A percentile compares a stretch with the other conserved stretches of the same genome.
Conservation (phyloP, 2,329 filamentous ascomycete species). For the Aaosphaeria arxii region DNA sequence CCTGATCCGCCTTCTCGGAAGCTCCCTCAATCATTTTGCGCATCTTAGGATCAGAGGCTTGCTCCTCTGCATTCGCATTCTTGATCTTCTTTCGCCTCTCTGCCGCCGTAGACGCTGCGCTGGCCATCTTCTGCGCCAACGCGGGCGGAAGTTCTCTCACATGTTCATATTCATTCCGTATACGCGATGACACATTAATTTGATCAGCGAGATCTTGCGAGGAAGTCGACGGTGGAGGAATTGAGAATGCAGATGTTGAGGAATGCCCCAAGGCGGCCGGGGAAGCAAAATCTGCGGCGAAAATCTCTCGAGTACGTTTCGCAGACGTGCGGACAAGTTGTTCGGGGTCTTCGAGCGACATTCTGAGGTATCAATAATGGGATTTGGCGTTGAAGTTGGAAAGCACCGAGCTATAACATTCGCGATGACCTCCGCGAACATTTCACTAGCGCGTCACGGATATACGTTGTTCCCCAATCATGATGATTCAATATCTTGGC, state of each 20-base stretch:
- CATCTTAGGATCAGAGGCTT: conserved; percentile 54
- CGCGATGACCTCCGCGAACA: no score
- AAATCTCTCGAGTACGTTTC: conserved; percentile 55
- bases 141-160: conserved; percentile 74
- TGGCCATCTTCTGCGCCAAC: conserved; percentile 76
- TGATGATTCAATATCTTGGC: background rate
- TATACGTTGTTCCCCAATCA: background rate
- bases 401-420: no score
- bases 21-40: conserved; percentile 67
- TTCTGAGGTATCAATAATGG: conserved; percentile 2
- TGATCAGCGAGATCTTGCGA: conserved; percentile 44
- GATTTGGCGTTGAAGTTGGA: background rate
- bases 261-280: conserved; percentile 40
- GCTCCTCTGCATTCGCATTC: conserved; percentile 46
- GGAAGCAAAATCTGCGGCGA: conserved; percentile 51
- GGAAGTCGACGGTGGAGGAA: conserved; percentile 45
- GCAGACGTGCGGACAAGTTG: conserved; percentile 43
- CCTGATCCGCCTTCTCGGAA: conserved; percentile 46
- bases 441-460: background rate
- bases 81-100: conserved; percentile 63
- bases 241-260: conserved; percentile 36
- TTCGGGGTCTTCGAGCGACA: conserved; percentile 20
- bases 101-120: conserved; percentile 54
- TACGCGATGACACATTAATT: conserved; percentile 54
- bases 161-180: conserved; percentile 72